Percentiles rank a stretch among this genome's conserved stretches.
Conservation (phyloP, 73 alveolate genomes). For the Paramecium sexaurelia region DNA sequence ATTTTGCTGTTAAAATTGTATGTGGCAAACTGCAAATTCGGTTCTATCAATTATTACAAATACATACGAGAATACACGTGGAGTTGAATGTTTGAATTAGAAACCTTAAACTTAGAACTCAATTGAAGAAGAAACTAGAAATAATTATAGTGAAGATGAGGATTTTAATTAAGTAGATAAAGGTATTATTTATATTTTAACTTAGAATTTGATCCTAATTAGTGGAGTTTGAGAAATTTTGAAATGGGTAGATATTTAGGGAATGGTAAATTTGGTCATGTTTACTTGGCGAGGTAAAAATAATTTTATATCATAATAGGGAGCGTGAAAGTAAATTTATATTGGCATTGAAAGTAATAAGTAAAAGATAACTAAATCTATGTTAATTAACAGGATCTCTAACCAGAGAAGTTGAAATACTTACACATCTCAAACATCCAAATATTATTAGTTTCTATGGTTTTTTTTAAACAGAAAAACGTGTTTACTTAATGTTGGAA, state of each 20-base stretch:
- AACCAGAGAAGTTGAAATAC: conserved; percentile 90
- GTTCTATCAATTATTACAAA: background rate
- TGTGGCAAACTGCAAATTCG: background rate
- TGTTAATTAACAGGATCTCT: conserved; percentile 69
- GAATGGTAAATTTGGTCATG: conserved; percentile 82
- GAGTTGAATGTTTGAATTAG: background rate
- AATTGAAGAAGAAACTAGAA: conserved; percentile 2
- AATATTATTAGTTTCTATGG: conserved; percentile 83
- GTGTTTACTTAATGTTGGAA: conserved; percentile 83
- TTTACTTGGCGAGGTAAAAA: conserved; percentile 66
- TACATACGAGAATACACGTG: background rate
- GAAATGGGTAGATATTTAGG: conserved; percentile 74
- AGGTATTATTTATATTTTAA: background rate
- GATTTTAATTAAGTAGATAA: background rate
- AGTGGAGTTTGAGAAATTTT: conserved; percentile 70
- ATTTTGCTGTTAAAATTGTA: background rate
- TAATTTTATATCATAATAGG: conserved; percentile 51
- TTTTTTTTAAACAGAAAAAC: conserved; percentile 85
- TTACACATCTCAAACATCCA: conserved; percentile 80
- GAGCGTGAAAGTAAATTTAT: conserved; percentile 78
- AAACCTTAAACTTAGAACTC: background rate
- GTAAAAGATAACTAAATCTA: conserved; percentile 72
- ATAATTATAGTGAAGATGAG: conserved; percentile 2
- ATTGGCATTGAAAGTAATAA: conserved; percentile 80
- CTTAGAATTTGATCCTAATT: conserved; percentile 66